phyloP scores from a whole-genome alignment of 1,284 basidiomycete genomes.

The Cystobasidium sp. region DNA sequence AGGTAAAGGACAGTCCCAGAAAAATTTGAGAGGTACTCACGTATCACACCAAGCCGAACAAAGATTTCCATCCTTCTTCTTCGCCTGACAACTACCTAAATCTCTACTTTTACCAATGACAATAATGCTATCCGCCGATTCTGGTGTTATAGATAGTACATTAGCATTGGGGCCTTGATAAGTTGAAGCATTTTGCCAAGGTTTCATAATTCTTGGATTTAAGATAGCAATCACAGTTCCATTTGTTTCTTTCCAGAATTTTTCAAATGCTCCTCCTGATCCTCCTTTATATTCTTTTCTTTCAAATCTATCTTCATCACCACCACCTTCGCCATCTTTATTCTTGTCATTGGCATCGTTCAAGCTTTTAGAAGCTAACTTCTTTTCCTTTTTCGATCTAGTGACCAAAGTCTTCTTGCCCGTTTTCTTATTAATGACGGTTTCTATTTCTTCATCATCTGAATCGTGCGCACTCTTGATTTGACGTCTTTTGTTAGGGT shows the following conservation, averaged over 20 bases:
- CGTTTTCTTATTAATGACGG: conserved; percentile 17
- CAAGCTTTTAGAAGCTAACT: conserved; percentile 35
- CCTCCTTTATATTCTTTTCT: conserved; percentile 77
- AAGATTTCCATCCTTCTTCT: conserved; percentile 74
- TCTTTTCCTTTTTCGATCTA: conserved; percentile 44
- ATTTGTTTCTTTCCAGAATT: conserved; percentile 77
- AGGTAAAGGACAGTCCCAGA: not conserved
- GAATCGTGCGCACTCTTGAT: conserved; percentile 36
- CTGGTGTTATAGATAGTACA: conserved; percentile 84
- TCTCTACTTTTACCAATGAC: conserved; percentile 84
- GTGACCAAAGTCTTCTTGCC: conserved; percentile 3
- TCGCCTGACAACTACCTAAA: conserved; percentile 78
- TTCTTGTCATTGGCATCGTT: not conserved
- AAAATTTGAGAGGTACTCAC: conserved; percentile 60
- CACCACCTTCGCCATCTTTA: not conserved
- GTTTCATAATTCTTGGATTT: conserved; percentile 84
- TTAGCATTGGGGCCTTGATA: conserved; percentile 64
- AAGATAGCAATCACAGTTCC: conserved; percentile 88
- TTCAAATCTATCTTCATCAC: conserved; percentile 32
- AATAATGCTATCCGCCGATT: conserved; percentile 75
- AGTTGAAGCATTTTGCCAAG: conserved; percentile 68
- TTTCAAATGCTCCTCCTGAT: conserved; percentile 88
- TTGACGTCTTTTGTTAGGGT: conserved; percentile 57
- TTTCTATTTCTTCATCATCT: conserved; percentile 59
- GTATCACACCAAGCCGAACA: conserved; percentile 88